Percentiles rank a stretch among this genome's conserved stretches.
phyloP scores from a whole-genome alignment of 2,329 filamentous ascomycete species.

The Apiospora arundinis region DNA sequence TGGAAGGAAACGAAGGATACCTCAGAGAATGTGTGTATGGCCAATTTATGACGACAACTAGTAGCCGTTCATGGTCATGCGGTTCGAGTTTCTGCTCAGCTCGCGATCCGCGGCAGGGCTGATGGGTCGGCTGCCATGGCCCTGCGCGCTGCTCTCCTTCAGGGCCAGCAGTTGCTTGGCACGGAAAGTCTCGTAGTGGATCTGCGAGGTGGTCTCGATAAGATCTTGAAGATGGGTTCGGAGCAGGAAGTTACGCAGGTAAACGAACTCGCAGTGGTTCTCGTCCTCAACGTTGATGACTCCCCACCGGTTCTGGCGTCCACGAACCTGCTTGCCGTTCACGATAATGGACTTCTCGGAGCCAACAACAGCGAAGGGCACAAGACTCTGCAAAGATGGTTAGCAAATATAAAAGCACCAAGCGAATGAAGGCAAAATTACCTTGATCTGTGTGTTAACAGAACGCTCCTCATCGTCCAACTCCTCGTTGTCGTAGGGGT shows the following conservation, averaged over 20 bases:
- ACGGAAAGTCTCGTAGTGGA: slow-evolving; percentile 99
- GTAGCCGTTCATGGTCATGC: slow-evolving; percentile 99
- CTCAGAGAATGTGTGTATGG: slow-evolving; percentile 5
- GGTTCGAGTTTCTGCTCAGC: slow-evolving; percentile 94
- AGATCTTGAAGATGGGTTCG: slow-evolving; percentile 98
- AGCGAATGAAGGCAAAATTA: slow-evolving; percentile 46
- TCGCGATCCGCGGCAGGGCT: slow-evolving; percentile 94
- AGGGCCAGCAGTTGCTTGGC: slow-evolving; percentile 97
- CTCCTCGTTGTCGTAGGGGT: slow-evolving; percentile 99
- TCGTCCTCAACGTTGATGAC: slow-evolving; percentile 99
- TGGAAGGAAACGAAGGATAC: not conserved
- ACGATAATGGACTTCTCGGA: slow-evolving; percentile 98
- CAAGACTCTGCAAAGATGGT: slow-evolving; percentile 70
- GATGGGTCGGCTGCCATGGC: slow-evolving; percentile 86
- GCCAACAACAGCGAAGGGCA: slow-evolving; percentile 96
- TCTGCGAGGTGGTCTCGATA: slow-evolving; percentile 99
- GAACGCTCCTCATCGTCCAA: slow-evolving; percentile 95
- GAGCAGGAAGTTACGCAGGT: slow-evolving; percentile 97
- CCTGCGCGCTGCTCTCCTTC: slow-evolving; percentile 95
- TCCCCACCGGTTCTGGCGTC: slow-evolving; percentile 98
- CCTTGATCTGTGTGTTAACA: slow-evolving; percentile 96
- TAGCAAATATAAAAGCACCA: slow-evolving; percentile 35
- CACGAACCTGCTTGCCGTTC: slow-evolving; percentile 95
- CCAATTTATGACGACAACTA: slow-evolving; percentile 53
- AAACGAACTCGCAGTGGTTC: slow-evolving; percentile 99